Evolutionary conservation across 2,329 filamentous ascomycete species (phyloP).

Genomic region (Atkinsonella texensis): DNA sequence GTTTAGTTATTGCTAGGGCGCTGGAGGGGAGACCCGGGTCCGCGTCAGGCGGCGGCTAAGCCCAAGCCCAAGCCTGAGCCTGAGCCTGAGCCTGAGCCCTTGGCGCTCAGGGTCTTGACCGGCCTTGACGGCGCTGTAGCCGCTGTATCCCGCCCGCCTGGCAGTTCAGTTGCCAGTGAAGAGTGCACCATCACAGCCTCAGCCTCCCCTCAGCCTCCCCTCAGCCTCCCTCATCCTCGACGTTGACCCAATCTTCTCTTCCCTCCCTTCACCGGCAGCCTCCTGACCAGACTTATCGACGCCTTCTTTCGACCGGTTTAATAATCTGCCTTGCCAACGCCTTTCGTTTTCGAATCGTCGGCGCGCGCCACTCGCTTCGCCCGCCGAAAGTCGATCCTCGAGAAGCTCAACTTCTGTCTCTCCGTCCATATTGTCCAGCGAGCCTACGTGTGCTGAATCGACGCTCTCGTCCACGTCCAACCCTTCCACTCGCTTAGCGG

Average conservation of each 20-base stretch:
- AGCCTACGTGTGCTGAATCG: not conserved
- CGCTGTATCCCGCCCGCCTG: too few species aligned
- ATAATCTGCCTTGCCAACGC: not conserved
- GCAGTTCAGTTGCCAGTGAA: too few species aligned
- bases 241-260: not conserved
- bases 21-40: too few species aligned
- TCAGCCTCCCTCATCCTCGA: not conserved
- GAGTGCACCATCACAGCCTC: too few species aligned
- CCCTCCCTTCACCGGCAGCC: too few species aligned
- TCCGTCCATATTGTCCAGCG: not conserved
- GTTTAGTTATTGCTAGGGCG: too few species aligned
- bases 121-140: too few species aligned
- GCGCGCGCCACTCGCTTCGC: conserved; percentile 6
- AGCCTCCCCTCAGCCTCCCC: too few species aligned
- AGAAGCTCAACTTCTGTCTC: not conserved
- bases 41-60: too few species aligned
- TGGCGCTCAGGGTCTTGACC: too few species aligned
- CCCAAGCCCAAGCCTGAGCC: too few species aligned
- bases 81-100: too few species aligned
- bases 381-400: not conserved
- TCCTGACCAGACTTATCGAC: not conserved
- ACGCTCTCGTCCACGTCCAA: not conserved
- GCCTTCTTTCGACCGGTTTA: not conserved
- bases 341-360: not conserved
- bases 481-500: not conserved